Evolutionary conservation across 768 basidiomycete species (phyloP), one percentile per base, ranked within the genome.

Genomic region (Hypholoma fasciculare): DNA sequence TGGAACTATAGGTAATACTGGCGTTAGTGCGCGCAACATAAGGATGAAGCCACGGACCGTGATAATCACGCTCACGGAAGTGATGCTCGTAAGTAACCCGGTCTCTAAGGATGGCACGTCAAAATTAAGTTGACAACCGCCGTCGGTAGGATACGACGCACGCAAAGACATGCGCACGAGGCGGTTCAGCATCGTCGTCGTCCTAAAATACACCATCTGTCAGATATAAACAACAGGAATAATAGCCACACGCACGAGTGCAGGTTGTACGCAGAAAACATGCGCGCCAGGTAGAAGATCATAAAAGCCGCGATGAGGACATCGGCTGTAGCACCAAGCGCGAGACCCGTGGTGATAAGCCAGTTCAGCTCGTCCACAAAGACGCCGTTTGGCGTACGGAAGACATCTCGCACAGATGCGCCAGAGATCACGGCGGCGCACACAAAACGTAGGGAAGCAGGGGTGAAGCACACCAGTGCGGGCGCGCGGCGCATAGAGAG

Each of bases 271-370:
- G 46, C 23, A 13, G 54, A 48, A 4, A 49, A 20, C 16, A 56
- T 26, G 19, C 26, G 36, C 13, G 46, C 16, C 20, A 48, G 47
- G 23, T 56, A 49, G 20, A 37, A 57, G 39, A 57, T 49, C 56
- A 57, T 57, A 27, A 42, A 57, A 12, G 20, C 48, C 12, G 56
- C 56, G 4, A 57, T 57, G 13, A 51, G 39, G n/a, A 57, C 12
- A n/a, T 57, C 56, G 4, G 56, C 36, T 4, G 49, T 26, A 5
- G 56, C 56, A 16, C 56, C 49, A 8, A 57, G 26, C 16, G 56
- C 26, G 38, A 57, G 39, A 9, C 48, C 56, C 6, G 56, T 17
- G 11, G 48, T 44, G 20, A 57, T 51, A 2, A 57, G 20, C 56
- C 56, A 57, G 37, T 34, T 27, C 2, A 38, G 38, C 5, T 44